Percentiles rank a stretch among this genome's conserved stretches.
phyloP scores from a whole-genome alignment of 2,329 filamentous ascomycete species.

The Trichoderma afroharzianum region DNA sequence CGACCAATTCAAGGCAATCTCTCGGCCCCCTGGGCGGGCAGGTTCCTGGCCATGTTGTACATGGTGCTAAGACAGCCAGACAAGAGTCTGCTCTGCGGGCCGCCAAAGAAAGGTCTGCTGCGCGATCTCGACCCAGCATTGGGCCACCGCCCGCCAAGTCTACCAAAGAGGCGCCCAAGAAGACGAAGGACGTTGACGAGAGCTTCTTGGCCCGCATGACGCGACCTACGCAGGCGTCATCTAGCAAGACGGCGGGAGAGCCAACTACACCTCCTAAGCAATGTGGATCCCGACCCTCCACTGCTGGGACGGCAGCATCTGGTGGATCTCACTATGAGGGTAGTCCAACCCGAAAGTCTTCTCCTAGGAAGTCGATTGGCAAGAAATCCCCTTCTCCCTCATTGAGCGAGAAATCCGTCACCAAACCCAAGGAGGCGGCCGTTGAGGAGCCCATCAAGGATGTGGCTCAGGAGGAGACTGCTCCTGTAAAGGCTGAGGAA shows the following conservation, averaged over 20 bases:
- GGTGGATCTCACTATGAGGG: neutral
- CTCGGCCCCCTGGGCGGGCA: conserved; percentile 36
- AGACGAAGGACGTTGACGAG: conserved; percentile 59
- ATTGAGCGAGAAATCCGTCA: neutral
- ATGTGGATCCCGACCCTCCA: conserved; percentile 20
- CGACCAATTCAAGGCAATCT: conserved; percentile 28
- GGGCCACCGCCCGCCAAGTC: conserved; percentile 57
- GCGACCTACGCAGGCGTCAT: conserved; percentile 67
- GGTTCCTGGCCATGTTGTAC: conserved; percentile 11
- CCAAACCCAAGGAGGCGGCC: neutral
- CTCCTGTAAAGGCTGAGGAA: neutral
- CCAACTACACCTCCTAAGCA: conserved; percentile 48
- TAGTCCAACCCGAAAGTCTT: conserved; percentile 1
- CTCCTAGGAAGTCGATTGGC: neutral
- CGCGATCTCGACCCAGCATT: conserved; percentile 49
- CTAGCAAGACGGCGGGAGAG: conserved; percentile 62
- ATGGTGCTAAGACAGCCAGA: conserved; percentile 34
- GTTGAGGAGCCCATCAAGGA: conserved; percentile 16
- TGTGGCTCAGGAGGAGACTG: neutral
- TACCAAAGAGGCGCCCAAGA: conserved; percentile 38
- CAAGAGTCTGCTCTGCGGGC: conserved; percentile 45
- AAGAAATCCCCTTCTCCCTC: neutral
- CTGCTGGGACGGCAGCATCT: neutral
- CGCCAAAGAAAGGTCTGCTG: conserved; percentile 43
- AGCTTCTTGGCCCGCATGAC: conserved; percentile 78